Base-by-base conservation (phyloP, 2,329 filamentous ascomycete genomes). In the Lachnellula cervina region DNA sequence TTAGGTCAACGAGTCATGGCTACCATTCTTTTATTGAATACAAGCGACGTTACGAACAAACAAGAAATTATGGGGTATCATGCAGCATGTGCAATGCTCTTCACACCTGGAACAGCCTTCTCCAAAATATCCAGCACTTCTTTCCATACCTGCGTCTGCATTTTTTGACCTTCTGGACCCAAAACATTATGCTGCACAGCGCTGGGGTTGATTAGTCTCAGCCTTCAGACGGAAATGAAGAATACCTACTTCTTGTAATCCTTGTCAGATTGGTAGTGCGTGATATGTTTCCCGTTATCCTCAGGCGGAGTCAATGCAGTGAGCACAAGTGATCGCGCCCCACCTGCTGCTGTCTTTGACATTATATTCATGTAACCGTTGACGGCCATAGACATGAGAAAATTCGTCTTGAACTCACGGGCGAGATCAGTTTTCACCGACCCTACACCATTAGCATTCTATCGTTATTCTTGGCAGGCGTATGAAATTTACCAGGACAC, bases 311-410 rank as follows among this genome's bases (percentile, higher is more conserved):
- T 66, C 34, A 63, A n/a, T 5, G 65, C 64, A 23, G 66, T 64
- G 51, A 66, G 62, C 16, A 71, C 56, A 23, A 66, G 59, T 37
- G 66, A 65, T 48, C 66, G 62, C 34, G 67, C 66, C 4, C 69
- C 70, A 1, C 62, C 65, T 61, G 71, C 69, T 2, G 69, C 65
- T 4, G 57, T 65, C 51, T 68, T 69, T 13, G 56, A 59, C 14
- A 64, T 34, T 21, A 62, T 2, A 5, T 42, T 55, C 52, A 61
- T 62, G 46, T 64, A 58, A 2, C 38, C 17, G 28, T 62, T 54
- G 13, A 64, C 51, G 3, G 23, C 52, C 7, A 57, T 6, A 17
- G 45, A 38, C 40, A 60, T 55, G 6, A 63, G 9, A 11, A 54
- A 44, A 25, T 55, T 60, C 8, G 61, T 66, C 34, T 51, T 60